A percentile compares a stretch with the other conserved stretches of the same genome.
Conservation (phyloP, 2,329 filamentous ascomycete species). For the Dactylellina sp. region DNA sequence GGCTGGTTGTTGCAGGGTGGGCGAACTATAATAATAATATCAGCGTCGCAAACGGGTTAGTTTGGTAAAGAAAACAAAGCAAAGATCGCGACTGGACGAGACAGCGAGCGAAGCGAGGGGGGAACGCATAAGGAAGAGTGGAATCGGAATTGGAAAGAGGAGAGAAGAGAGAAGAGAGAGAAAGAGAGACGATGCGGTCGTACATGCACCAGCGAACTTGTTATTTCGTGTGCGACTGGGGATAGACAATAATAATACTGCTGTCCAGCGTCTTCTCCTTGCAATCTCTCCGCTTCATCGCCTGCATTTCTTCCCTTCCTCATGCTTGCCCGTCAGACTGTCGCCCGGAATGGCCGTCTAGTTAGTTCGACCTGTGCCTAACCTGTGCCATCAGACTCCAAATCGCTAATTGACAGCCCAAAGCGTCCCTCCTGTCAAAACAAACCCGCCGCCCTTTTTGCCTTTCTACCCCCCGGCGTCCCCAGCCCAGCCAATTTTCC, state of each 20-base stretch:
- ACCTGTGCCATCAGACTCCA: neutral
- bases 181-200: constrained; percentile 12
- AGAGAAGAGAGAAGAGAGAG: neutral
- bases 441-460: constrained; percentile 11
- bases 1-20: neutral
- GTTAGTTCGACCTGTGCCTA: neutral
- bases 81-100: constrained; percentile 14
- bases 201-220: constrained; percentile 7
- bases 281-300: constrained; percentile 23
- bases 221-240: constrained; percentile 3
- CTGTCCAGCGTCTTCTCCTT: constrained; percentile 6
- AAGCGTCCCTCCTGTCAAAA: constrained; percentile 19
- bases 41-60: constrained; percentile 10
- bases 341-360: neutral
- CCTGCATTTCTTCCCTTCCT: constrained; percentile 4
- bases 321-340: constrained; percentile 18
- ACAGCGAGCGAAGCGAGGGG: neutral
- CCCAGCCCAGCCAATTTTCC: constrained; percentile 5
- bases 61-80: constrained; percentile 15
- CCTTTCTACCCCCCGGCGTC: neutral
- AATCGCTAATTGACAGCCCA: constrained; percentile 10
- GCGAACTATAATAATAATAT: constrained; percentile 7
- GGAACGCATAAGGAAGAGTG: no score
- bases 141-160: constrained; percentile 4
- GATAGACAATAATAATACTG: neutral